These are phyloP conservation scores for Fusarium piperis DNA, from an alignment of 2,329 filamentous ascomycete genomes.

Conservation along the genomic window DNA sequence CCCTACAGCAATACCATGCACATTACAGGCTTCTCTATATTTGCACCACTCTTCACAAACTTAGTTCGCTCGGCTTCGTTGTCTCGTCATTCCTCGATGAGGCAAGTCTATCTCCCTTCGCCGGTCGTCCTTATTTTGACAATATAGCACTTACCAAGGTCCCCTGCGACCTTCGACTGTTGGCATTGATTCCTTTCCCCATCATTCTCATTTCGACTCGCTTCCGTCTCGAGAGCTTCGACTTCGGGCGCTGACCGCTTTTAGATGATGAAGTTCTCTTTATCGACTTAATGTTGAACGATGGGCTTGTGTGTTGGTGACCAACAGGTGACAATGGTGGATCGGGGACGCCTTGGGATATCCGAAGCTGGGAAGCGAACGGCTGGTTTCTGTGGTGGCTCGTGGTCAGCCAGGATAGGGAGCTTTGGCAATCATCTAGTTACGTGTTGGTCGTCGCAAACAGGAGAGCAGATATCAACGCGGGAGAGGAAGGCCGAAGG, in stretches of 20 bases:
- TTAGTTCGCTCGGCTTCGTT: not conserved
- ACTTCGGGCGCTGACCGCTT: not conserved
- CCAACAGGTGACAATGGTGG: not conserved
- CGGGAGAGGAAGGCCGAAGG: not conserved
- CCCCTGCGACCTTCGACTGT: not conserved
- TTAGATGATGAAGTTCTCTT: not conserved
- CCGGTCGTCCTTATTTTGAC: not conserved
- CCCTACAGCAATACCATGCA: not conserved
- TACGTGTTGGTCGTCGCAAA: not conserved
- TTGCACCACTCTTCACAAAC: not conserved
- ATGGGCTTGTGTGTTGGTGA: not conserved
- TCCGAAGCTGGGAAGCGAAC: not conserved
- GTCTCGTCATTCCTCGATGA: not conserved
- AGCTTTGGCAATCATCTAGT: not conserved
- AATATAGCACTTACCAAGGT: not conserved
- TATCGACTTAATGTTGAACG: not conserved
- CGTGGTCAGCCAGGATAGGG: not conserved
- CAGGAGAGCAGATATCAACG: not conserved
- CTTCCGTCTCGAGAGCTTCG: not conserved
- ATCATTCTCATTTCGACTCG: not conserved
- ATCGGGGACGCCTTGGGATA: not conserved
- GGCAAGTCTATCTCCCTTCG: not conserved
- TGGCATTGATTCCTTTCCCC: not conserved
- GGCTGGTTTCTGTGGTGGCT: not conserved
- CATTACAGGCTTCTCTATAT: not conserved